Evolutionary conservation across 176 grass and related monocot species (phyloP).

Genomic region (Musa itinerans): DNA sequence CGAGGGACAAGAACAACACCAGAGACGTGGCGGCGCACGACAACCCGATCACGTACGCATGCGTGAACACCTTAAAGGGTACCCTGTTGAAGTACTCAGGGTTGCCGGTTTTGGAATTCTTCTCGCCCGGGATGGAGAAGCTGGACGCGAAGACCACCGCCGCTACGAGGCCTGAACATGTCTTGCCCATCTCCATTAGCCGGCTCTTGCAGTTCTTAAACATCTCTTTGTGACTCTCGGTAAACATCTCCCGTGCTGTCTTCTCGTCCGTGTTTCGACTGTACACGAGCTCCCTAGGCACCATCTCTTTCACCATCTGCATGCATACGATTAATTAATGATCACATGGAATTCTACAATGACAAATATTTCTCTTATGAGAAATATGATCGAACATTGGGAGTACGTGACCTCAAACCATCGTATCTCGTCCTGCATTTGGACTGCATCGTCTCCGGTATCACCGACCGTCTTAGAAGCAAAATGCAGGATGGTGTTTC

Average conservation of each 20-base stretch:
- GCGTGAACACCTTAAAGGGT: conserved; percentile 24
- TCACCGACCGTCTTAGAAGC: background rate
- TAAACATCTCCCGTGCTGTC: conserved; percentile 24
- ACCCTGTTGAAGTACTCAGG: conserved; percentile 18
- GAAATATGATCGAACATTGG: too few relatives aligned
- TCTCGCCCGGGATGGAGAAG: conserved; percentile 35
- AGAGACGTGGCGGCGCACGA: conserved; percentile 17
- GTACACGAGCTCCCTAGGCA: conserved; percentile 7
- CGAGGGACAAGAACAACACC: conserved; percentile 27
- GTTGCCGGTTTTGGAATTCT: conserved; percentile 5
- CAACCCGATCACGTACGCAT: conserved; percentile 25
- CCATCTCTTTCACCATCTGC: conserved; percentile 17
- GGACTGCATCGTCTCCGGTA: background rate
- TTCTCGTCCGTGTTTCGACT: conserved; percentile 9
- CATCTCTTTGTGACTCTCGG: conserved; percentile 3
- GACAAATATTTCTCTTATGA: too few relatives aligned
- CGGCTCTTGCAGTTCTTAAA: background rate
- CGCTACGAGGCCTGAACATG: conserved; percentile 19
- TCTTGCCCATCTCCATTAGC: conserved; percentile 22
- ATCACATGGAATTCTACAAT: too few relatives aligned
- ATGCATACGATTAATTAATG: background rate
- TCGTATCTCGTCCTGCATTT: conserved; percentile 24
- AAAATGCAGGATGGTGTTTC: conserved; percentile 30
- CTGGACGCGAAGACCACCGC: conserved; percentile 31
- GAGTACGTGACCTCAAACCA: conserved; percentile 20